phyloP scores from a whole-genome alignment of 2,329 filamentous ascomycete genomes.

The Xylariomycetidae sp. region DNA sequence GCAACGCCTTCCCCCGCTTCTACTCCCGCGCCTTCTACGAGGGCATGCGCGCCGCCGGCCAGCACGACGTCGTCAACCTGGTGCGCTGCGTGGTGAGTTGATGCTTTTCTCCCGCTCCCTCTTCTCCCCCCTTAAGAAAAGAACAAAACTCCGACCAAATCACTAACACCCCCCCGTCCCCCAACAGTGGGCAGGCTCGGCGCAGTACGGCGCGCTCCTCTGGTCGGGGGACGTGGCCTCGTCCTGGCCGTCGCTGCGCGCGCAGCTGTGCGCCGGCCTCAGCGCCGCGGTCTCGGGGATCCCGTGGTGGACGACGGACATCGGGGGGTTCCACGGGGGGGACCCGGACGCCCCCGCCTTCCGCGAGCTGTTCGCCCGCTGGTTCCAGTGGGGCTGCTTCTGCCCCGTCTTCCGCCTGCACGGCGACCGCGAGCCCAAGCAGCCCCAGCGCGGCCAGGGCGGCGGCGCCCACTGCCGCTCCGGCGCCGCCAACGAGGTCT shows the following conservation, averaged over 20 bases:
- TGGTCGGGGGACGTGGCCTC: conserved; percentile 45
- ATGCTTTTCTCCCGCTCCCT: no score
- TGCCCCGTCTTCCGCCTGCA: conserved; percentile 64
- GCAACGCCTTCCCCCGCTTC: conserved; percentile 44
- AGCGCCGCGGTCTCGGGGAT: conserved; percentile 61
- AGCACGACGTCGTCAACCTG: conserved; percentile 46
- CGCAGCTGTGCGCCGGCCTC: conserved; percentile 56
- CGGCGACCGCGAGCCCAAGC: conserved; percentile 55
- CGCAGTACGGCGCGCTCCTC: conserved; percentile 59
- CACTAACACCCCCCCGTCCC: no score
- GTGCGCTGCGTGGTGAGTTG: conserved; percentile 40
- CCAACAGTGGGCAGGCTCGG: conserved; percentile 50
- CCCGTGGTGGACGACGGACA: conserved; percentile 66
- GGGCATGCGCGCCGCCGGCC: conserved; percentile 42
- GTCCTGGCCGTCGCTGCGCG: conserved; percentile 53
- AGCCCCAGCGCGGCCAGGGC: conserved; percentile 27
- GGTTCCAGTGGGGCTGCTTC: conserved; percentile 65
- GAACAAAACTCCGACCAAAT: no score
- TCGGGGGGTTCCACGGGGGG: conserved; percentile 64
- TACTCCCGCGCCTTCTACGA: conserved; percentile 52
- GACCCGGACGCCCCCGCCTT: conserved; percentile 49
- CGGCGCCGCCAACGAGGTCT: conserved; percentile 57
- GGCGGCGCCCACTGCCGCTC: conserved; percentile 37
- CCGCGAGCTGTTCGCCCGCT: conserved; percentile 57
- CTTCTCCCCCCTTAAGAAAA: no score